These are phyloP conservation scores for Capillidium heterosporum DNA, from an alignment of 371 early-diverging fungal species.

Conservation along the genomic window DNA sequence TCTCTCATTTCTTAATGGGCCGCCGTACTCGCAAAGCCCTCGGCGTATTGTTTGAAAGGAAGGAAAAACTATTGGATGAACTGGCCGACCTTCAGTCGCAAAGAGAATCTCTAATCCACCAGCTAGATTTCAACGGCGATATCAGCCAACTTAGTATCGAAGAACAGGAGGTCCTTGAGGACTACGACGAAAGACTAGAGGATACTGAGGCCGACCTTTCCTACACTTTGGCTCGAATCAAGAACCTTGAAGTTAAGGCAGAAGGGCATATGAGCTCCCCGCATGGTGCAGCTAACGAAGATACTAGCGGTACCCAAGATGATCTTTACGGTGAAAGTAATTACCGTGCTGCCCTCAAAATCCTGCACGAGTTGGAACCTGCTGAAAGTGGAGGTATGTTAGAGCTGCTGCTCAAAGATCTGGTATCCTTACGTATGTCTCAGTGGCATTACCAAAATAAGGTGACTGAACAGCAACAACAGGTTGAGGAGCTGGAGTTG, in stretches of 20 bases:
- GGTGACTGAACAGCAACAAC: neutral
- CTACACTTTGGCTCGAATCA: slow-evolving; percentile 5
- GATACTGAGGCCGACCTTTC: neutral
- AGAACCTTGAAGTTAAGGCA: neutral
- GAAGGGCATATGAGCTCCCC: neutral
- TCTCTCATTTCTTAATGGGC: slow-evolving; percentile 1
- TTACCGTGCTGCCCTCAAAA: slow-evolving; percentile 2
- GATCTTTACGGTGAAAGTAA: slow-evolving; percentile 3
- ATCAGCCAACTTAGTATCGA: neutral
- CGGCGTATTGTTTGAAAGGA: neutral
- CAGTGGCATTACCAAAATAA: neutral
- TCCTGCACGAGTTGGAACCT: slow-evolving; percentile 3
- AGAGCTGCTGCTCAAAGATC: neutral
- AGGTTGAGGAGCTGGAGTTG: neutral
- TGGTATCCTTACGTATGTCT: neutral
- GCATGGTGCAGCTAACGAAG: neutral
- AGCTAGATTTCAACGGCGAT: neutral
- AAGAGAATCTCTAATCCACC: neutral
- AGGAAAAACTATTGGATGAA: neutral
- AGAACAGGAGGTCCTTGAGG: neutral
- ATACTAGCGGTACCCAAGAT: neutral
- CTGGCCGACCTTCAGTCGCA: neutral
- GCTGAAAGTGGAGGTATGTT: slow-evolving; percentile 3
- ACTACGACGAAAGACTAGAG: neutral
- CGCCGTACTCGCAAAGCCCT: neutral